These are phyloP conservation scores for Irpex lacteus DNA, from an alignment of 1,284 basidiomycete genomes.

Conservation along the genomic window DNA sequence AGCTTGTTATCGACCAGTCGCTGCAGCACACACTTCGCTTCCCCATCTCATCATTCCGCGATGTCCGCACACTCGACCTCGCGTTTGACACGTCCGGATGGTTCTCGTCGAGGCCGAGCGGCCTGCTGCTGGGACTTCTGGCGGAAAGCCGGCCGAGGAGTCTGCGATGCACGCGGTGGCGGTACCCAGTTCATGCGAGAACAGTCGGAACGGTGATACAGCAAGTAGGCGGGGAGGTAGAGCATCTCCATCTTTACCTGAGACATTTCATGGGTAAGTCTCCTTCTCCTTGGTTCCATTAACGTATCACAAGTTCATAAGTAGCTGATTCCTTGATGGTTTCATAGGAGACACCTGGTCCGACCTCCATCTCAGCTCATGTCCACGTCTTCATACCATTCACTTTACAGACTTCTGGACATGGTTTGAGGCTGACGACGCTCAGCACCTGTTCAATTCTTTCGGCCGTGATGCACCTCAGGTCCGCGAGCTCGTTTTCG, in stretches of 20 bases:
- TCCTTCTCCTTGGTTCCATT: background rate
- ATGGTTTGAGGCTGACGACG: background rate
- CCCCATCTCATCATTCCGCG: background rate
- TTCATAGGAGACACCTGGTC: background rate
- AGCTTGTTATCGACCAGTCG: background rate
- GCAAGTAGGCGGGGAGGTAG: background rate
- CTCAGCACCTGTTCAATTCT: background rate
- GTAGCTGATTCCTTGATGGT: background rate
- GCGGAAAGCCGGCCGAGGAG: background rate
- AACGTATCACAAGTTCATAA: background rate
- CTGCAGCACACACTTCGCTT: background rate
- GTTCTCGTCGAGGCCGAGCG: background rate
- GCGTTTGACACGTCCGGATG: background rate
- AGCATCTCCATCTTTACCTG: background rate
- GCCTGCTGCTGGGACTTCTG: background rate
- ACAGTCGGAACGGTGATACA: background rate
- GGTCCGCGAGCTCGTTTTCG: background rate
- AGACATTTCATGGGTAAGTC: background rate
- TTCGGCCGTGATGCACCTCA: background rate
- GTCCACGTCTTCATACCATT: background rate
- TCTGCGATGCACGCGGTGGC: background rate
- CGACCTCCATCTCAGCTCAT: background rate
- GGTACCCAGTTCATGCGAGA: background rate
- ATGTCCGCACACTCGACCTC: background rate
- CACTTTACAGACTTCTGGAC: background rate